Evolutionary conservation across 2,329 filamentous ascomycete genomes (phyloP).

Genomic region (Aspergillus quadrilineatus): DNA sequence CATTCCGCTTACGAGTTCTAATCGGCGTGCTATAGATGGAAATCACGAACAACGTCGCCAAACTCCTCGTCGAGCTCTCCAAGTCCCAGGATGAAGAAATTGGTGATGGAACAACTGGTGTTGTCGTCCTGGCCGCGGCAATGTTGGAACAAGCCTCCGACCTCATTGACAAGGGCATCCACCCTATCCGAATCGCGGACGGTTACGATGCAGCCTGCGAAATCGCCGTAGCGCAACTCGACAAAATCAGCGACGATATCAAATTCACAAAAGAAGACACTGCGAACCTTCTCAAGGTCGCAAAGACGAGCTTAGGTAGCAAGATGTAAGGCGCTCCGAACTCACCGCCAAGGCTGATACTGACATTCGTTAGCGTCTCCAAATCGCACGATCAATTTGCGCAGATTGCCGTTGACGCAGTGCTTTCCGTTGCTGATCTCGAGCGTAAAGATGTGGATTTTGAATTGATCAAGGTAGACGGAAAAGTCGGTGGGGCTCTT

Average conservation of each 20-base stretch:
- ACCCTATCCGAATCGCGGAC: slow-evolving; percentile 97
- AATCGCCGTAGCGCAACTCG: slow-evolving; percentile 87
- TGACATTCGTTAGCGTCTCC: slow-evolving; percentile 61
- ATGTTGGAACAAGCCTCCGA: slow-evolving; percentile 95
- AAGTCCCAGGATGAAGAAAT: slow-evolving; percentile 99
- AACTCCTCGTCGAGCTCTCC: slow-evolving; percentile 92
- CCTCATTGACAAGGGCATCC: slow-evolving; percentile 98
- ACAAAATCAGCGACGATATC: slow-evolving; percentile 88
- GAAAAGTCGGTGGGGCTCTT: slow-evolving; percentile 90
- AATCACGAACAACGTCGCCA: slow-evolving; percentile 96
- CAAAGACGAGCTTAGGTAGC: slow-evolving; percentile 91
- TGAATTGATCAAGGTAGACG: slow-evolving; percentile 98
- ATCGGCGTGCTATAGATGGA: slow-evolving; percentile 68
- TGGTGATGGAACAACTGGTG: slow-evolving; percentile 95
- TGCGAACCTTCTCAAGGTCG: slow-evolving; percentile 86
- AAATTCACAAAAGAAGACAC: slow-evolving; percentile 78
- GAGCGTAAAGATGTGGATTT: slow-evolving; percentile 98
- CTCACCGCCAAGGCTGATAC: slow-evolving; percentile 6
- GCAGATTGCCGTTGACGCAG: slow-evolving; percentile 94
- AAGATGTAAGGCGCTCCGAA: slow-evolving; percentile 65
- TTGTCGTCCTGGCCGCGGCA: slow-evolving; percentile 92
- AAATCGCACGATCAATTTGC: slow-evolving; percentile 98
- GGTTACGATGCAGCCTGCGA: slow-evolving; percentile 98
- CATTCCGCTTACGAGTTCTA: not conserved
- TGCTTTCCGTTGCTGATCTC: slow-evolving; percentile 92